Conservation (phyloP, 768 basidiomycete species). For the Boletus rufocinnamomeus region DNA sequence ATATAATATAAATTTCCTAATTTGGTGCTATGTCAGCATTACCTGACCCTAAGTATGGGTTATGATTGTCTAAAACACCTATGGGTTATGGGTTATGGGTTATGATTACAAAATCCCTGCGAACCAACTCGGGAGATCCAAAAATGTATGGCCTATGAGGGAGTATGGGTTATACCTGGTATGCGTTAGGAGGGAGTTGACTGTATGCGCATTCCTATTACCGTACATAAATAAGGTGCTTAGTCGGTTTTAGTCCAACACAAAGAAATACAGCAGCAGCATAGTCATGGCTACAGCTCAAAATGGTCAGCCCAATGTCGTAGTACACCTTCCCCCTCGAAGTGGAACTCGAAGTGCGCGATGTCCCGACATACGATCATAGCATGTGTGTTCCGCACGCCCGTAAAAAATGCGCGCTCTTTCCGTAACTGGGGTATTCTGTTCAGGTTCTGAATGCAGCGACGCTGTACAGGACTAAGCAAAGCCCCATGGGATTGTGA, state of each 20-base stretch:
- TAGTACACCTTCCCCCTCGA: constrained; percentile 63
- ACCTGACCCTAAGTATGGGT: too few relatives aligned
- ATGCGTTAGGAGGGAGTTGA: too few relatives aligned
- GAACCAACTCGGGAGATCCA: too few relatives aligned
- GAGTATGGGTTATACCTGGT: too few relatives aligned
- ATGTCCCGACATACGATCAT: constrained; percentile 71
- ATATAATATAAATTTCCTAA: too few relatives aligned
- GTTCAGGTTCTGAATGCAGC: constrained; percentile 63
- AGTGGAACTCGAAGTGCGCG: constrained; percentile 57
- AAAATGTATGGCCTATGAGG: too few relatives aligned
- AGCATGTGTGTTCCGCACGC: constrained; percentile 66
- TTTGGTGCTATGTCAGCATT: too few relatives aligned
- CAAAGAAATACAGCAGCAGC: neutral
- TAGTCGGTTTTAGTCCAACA: neutral
- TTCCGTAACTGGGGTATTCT: constrained; percentile 68
- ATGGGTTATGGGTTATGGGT: too few relatives aligned
- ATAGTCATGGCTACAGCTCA: constrained; percentile 35
- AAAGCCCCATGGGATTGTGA: constrained; percentile 43
- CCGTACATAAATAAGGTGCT: neutral
- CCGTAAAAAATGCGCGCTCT: constrained; percentile 63
- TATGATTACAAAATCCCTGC: too few relatives aligned
- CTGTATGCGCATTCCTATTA: constrained; percentile 1
- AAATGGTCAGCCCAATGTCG: constrained; percentile 73
- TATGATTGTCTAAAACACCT: too few relatives aligned
- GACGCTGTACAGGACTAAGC: constrained; percentile 57